Conservation (phyloP, 2,329 filamentous ascomycete species). For the Dactylellina parvicollis region DNA sequence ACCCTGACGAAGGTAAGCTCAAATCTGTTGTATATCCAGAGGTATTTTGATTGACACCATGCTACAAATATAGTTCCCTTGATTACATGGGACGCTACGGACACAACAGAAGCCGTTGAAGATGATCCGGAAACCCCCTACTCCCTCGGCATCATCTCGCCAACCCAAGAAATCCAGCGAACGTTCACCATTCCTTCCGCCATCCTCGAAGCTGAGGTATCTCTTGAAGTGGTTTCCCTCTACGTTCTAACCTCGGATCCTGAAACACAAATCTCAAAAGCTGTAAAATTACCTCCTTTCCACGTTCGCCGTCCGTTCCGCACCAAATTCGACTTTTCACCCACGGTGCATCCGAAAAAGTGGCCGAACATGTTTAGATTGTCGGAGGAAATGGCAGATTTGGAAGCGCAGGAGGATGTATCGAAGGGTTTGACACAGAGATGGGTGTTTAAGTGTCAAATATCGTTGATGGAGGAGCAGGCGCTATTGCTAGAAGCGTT, state of each 20-base stretch:
- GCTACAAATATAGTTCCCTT: conserved; percentile 30
- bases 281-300: conserved; percentile 73
- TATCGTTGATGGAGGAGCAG: conserved; percentile 59
- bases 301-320: conserved; percentile 83
- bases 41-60: conserved; percentile 5
- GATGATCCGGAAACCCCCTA: conserved; percentile 48
- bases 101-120: conserved; percentile 25
- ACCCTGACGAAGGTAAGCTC: conserved; percentile 59
- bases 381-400: conserved; percentile 59
- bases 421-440: conserved; percentile 77
- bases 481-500: conserved; percentile 24
- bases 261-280: conserved; percentile 82
- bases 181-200: conserved; percentile 57
- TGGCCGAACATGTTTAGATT: conserved; percentile 86
- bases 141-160: conserved; percentile 24
- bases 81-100: conserved; percentile 50
- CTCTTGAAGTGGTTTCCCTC: conserved; percentile 64
- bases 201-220: conserved; percentile 56
- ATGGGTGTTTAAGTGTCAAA: conserved; percentile 78
- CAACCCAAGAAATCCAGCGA: conserved; percentile 41
- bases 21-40: not conserved
- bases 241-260: conserved; percentile 84
- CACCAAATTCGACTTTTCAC: conserved; percentile 86
- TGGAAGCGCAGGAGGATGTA: conserved; percentile 58
- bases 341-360: conserved; percentile 76